Conservation (phyloP, 129 eudicot genomes). For the Flaveria ramosissima region DNA sequence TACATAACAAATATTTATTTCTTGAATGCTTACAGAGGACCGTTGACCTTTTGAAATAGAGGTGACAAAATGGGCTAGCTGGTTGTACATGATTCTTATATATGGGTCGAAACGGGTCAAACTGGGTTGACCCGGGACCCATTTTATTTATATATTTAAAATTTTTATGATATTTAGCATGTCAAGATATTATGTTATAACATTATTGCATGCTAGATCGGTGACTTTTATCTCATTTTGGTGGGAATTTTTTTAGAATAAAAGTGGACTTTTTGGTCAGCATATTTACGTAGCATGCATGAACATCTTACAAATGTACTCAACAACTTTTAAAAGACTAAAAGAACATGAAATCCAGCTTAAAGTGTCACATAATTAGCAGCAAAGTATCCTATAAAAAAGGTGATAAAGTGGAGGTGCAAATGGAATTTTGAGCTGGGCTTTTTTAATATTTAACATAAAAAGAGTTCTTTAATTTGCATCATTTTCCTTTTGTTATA, state of each 20-base stretch:
- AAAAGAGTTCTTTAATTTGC: background rate
- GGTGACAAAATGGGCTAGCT: background rate
- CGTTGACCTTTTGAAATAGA: background rate
- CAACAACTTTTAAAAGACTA: constrained; percentile 7
- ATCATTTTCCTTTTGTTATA: background rate
- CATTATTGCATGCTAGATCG: constrained; percentile 25
- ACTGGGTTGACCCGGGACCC: background rate
- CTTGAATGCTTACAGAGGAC: background rate
- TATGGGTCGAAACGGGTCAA: background rate
- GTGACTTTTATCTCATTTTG: constrained; percentile 6
- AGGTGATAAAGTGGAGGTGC: constrained; percentile 30
- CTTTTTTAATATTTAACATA: constrained; percentile 17
- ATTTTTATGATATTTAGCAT: background rate
- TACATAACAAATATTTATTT: background rate
- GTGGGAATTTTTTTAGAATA: constrained; percentile 22
- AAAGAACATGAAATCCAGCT: constrained; percentile 36
- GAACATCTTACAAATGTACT: constrained; percentile 21
- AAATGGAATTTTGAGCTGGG: constrained; percentile 45
- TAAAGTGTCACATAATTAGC: constrained; percentile 19
- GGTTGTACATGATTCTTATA: background rate
- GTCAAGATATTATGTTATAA: constrained; percentile 9
- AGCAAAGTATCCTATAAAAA: background rate
- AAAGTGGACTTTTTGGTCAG: constrained; percentile 26
- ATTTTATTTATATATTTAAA: background rate
- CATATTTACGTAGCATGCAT: constrained; percentile 30